Evolutionary conservation across 306 rosid genomes (phyloP).

Genomic region (Potentilla sterilis): DNA sequence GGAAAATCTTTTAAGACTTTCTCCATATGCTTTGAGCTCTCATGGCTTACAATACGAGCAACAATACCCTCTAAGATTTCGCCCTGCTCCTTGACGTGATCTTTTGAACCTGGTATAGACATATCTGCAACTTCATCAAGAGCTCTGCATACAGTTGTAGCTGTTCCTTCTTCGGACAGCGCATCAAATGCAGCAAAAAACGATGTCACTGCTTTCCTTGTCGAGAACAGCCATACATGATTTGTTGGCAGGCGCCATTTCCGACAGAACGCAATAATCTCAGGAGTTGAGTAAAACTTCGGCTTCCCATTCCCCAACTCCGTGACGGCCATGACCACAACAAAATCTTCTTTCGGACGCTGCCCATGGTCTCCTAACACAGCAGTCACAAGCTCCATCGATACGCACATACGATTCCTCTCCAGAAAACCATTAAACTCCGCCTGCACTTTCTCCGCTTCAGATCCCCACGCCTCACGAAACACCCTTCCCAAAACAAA

Average conservation of each 20-base stretch:
- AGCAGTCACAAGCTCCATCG: slow-evolving; percentile 96
- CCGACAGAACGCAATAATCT: slow-evolving; percentile 88
- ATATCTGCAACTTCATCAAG: slow-evolving; percentile 92
- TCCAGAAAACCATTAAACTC: slow-evolving; percentile 90
- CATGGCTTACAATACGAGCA: slow-evolving; percentile 86
- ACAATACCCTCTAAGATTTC: slow-evolving; percentile 99
- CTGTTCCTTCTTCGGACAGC: slow-evolving; percentile 95
- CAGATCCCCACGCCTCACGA: slow-evolving; percentile 82
- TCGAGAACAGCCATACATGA: slow-evolving; percentile 94
- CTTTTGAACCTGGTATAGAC: slow-evolving; percentile 86
- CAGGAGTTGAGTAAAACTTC: slow-evolving; percentile 90
- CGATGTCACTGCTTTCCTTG: slow-evolving; percentile 83
- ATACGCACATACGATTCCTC: slow-evolving; percentile 77
- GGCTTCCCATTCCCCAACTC: slow-evolving; percentile 90
- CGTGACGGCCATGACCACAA: slow-evolving; percentile 91
- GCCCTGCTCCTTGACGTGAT: slow-evolving; percentile 82
- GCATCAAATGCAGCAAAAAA: slow-evolving; percentile 94
- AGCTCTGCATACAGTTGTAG: slow-evolving; percentile 77
- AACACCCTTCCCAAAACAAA: slow-evolving; percentile 95
- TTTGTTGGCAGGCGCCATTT: slow-evolving; percentile 93
- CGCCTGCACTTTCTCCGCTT: slow-evolving; percentile 58
- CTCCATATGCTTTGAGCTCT: slow-evolving; percentile 76
- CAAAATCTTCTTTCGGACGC: slow-evolving; percentile 86
- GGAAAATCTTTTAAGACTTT: slow-evolving; percentile 63
- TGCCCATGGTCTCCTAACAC: slow-evolving; percentile 99